Evolutionary conservation across 306 rosid species (phyloP), one percentile per base, ranked within the genome.

Genomic region (Datisca glomerata): DNA sequence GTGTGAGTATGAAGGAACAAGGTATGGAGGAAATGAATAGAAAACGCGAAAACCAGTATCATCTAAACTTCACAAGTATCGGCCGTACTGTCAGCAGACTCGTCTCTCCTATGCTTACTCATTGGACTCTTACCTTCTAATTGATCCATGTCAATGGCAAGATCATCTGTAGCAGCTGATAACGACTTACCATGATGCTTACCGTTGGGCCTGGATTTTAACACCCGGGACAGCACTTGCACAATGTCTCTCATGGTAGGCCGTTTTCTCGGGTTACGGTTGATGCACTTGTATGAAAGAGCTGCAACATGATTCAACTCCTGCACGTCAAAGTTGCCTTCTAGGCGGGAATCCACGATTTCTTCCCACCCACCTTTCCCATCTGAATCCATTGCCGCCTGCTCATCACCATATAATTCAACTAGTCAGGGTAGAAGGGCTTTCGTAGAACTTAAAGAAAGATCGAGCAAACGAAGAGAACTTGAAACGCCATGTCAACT

Each of bases 291-390:
- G 71, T 84, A 78, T 23, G 94, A 96, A 37, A 91, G 86, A 11
- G 81, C 77, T 14, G 98, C 93, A 25, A 91, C 69, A 66, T 78
- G 92, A 8, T 91, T 84, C 18, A 91, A 71, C 64, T 84, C 98
- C 65, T 78, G 51, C 45, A 59, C 57, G 1, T 91, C 78, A 29
- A 72, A 80, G 41, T 70, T 73, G 15, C 98, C 94, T 12, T 91
- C 93, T 1, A 91, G 68, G 44, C 60, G 55, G 2, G 83, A 72
- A 59, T 91, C 98, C 41, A 75, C 79, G 11, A 91, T 77, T 69
- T 91, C 98, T 43, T 91, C 98, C 98, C 98, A 91, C 25, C 98
- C 98, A 46, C 73, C 70, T 66, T 84, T 91, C n/a, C 87, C 98
- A 24, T 85, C 98, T 0, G 76, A 63, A 51, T 76, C 68, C 98